phyloP scores from a whole-genome alignment of 176 grass and related monocot species.

The Carex myosuroides region DNA sequence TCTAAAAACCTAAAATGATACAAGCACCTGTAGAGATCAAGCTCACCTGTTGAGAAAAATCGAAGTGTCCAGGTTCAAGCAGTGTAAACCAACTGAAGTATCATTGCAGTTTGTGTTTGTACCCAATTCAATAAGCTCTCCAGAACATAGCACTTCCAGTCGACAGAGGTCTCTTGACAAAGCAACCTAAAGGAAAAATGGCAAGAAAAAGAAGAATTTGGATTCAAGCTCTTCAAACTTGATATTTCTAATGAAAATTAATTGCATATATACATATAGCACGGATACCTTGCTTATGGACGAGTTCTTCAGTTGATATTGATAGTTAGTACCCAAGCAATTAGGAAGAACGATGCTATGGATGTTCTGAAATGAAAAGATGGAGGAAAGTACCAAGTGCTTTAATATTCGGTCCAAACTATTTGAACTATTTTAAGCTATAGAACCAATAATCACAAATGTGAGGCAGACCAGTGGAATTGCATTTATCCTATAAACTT shows the following conservation, averaged over 20 bases:
- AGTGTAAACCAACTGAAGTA: slow-evolving; percentile 56
- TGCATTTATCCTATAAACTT: not conserved
- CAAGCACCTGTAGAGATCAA: not conserved
- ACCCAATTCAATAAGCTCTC: slow-evolving; percentile 44
- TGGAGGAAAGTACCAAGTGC: not conserved
- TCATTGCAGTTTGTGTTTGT: slow-evolving; percentile 26
- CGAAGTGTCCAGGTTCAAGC: slow-evolving; percentile 79
- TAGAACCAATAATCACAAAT: not conserved
- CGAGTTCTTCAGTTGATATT: slow-evolving; percentile 60
- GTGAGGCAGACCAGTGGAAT: not conserved
- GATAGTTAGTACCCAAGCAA: slow-evolving; percentile 24
- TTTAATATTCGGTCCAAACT: not conserved
- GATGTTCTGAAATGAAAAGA: slow-evolving; percentile 67
- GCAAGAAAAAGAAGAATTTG: slow-evolving; percentile 10
- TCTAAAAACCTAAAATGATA: not conserved
- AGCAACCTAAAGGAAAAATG: slow-evolving; percentile 46
- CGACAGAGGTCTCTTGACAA: slow-evolving; percentile 78
- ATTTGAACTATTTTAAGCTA: not conserved
- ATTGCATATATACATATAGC: not conserved
- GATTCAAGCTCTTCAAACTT: not conserved
- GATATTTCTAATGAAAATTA: not conserved
- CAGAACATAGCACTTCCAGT: slow-evolving; percentile 62
- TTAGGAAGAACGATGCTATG: slow-evolving; percentile 46
- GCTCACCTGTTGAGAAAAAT: slow-evolving; percentile 72
- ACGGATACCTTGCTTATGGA: slow-evolving; percentile 69